Conservation (phyloP, 108 stramenopile genomes). For the Hondaea fermentalgiana region DNA sequence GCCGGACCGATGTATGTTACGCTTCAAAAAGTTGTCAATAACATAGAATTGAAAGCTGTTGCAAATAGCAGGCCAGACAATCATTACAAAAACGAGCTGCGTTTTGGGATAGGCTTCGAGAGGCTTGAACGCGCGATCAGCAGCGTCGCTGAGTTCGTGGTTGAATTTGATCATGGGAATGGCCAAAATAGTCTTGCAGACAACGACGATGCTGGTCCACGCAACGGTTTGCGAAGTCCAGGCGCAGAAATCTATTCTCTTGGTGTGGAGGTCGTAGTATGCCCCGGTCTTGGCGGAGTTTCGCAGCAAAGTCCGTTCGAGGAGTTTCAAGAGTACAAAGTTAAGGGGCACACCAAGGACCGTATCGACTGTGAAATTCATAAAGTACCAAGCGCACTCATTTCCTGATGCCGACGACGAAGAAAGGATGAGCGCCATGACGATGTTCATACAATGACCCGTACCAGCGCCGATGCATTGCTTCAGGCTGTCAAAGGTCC, state of each 20-base stretch:
- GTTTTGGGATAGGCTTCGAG: neutral
- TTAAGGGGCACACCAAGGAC: neutral
- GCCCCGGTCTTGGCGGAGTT: neutral
- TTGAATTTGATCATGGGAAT: neutral
- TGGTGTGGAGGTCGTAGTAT: neutral
- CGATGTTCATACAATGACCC: neutral
- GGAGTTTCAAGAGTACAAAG: neutral
- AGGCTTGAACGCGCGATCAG: neutral
- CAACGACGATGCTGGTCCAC: neutral
- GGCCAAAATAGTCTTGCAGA: neutral
- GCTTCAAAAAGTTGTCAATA: neutral
- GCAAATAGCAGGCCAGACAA: conserved; percentile 1
- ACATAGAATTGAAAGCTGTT: conserved; percentile 11
- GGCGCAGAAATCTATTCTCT: neutral
- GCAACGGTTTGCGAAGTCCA: neutral
- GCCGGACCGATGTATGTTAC: neutral
- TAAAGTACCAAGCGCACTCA: neutral
- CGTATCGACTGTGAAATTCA: neutral
- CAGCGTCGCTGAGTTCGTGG: neutral
- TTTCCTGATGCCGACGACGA: neutral
- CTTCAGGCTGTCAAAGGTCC: neutral
- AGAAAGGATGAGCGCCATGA: neutral
- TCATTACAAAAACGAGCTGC: conserved; percentile 2
- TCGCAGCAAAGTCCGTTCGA: neutral
- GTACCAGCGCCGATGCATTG: neutral